These are phyloP conservation scores for Dactylellina drechsleri DNA, from an alignment of 2,329 filamentous ascomycete species.

Conservation along the genomic window DNA sequence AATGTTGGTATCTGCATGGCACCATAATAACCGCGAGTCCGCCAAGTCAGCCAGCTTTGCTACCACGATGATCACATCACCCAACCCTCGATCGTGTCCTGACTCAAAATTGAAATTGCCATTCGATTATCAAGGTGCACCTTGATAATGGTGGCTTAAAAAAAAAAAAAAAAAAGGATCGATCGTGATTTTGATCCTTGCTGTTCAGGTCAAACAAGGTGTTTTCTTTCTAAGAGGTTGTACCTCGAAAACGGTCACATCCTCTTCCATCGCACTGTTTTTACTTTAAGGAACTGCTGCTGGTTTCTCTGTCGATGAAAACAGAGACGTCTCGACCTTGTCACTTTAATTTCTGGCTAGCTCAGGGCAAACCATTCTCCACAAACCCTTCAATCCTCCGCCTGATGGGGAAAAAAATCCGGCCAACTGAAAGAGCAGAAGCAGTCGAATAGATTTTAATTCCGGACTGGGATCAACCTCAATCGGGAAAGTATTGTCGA, in stretches of 20 bases:
- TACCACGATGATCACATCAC: slow-evolving; percentile 6
- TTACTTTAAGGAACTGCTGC: not conserved
- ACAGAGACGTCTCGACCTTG: not conserved
- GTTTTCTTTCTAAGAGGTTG: too few species aligned
- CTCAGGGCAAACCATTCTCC: not conserved
- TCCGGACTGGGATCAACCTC: slow-evolving; percentile 1
- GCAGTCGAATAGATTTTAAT: not conserved
- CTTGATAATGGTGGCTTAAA: not conserved
- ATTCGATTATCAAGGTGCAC: not conserved
- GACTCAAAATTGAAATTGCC: not conserved
- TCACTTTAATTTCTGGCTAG: slow-evolving; percentile 4
- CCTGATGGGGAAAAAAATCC: not conserved
- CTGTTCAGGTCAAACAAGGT: too few species aligned
- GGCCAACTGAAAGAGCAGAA: not conserved
- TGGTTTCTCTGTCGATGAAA: too few species aligned
- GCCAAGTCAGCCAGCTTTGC: slow-evolving; percentile 10
- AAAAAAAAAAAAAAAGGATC: not conserved
- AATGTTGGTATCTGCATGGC: slow-evolving; percentile 1
- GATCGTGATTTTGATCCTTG: too few species aligned
- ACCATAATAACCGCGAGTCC: not conserved
- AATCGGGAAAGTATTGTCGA: slow-evolving; percentile 13
- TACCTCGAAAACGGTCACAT: too few species aligned
- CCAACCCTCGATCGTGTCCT: not conserved
- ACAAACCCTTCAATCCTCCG: not conserved
- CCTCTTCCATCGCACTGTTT: too few species aligned